A percentile compares a stretch with the other conserved stretches of the same genome.
These are phyloP conservation scores for Aureobasidium sp. DNA, from an alignment of 2,329 filamentous ascomycete species.

Conservation along the genomic window DNA sequence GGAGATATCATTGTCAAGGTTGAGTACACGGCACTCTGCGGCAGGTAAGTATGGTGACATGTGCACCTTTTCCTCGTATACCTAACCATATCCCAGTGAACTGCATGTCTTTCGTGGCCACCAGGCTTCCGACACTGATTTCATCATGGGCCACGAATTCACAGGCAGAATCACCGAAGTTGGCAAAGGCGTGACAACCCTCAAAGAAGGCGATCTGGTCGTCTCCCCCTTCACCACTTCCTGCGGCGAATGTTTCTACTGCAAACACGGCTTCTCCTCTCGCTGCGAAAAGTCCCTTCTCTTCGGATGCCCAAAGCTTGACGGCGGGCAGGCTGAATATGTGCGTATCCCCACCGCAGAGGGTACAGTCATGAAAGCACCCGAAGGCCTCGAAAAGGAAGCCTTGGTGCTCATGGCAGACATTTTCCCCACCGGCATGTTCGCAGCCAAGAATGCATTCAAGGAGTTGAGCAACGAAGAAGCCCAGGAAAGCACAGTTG, in stretches of 20 bases:
- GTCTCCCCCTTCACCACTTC: conserved; percentile 78
- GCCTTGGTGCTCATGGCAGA: conserved; percentile 82
- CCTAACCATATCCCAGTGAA: conserved; percentile 46
- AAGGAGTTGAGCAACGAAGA: conserved; percentile 49
- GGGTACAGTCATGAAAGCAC: conserved; percentile 67
- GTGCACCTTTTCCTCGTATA: not conserved
- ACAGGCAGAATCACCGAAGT: conserved; percentile 63
- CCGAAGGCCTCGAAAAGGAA: conserved; percentile 60
- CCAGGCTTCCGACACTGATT: conserved; percentile 56
- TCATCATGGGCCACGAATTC: conserved; percentile 78
- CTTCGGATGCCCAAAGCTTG: conserved; percentile 52
- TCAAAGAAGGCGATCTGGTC: conserved; percentile 67
- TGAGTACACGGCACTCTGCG: conserved; percentile 73
- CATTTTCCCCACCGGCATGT: conserved; percentile 79
- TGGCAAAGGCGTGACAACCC: conserved; percentile 57
- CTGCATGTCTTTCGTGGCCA: conserved; percentile 80
- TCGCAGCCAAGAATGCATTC: conserved; percentile 72
- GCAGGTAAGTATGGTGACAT: conserved; percentile 53
- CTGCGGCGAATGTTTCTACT: conserved; percentile 78
- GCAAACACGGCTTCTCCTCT: conserved; percentile 64
- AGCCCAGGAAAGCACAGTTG: conserved; percentile 58
- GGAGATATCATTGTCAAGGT: conserved; percentile 78
- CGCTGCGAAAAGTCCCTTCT: conserved; percentile 62
- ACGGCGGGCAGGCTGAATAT: conserved; percentile 29
- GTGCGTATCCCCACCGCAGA: conserved; percentile 73